Evolutionary conservation across 495 filamentous ascomycete species (phyloP).

Genomic region (Penicillium alfredii): DNA sequence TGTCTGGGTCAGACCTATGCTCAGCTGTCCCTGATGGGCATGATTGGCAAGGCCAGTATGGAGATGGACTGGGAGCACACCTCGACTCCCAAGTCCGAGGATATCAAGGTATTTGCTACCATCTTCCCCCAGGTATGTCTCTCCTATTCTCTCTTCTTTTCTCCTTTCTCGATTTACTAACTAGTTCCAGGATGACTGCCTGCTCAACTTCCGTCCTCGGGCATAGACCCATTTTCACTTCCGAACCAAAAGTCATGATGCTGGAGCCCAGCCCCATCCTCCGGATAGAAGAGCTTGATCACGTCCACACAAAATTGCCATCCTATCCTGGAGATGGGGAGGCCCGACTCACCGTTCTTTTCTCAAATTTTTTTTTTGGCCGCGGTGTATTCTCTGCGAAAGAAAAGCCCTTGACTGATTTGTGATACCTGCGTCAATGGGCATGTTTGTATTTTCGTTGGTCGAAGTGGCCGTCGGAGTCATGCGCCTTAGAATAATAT

Average conservation of each 20-base stretch:
- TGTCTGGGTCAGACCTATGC: conserved; percentile 94
- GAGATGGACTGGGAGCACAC: conserved; percentile 88
- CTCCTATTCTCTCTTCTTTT: conserved; percentile 1
- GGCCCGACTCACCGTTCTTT: conserved; percentile 14
- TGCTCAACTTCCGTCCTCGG: conserved; percentile 40
- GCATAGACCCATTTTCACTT: conserved; percentile 19
- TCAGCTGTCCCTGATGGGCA: conserved; percentile 78
- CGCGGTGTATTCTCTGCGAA: conserved; percentile 8
- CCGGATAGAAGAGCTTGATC: conserved; percentile 19
- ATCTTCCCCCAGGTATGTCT: conserved; percentile 88
- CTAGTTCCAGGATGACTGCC: conserved; percentile 35
- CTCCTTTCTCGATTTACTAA: conserved; percentile 11
- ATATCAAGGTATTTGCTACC: conserved; percentile 97
- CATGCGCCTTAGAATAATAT: conserved; percentile 27
- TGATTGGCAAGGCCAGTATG: conserved; percentile 93
- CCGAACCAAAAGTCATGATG: conserved; percentile 18
- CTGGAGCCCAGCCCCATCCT: conserved; percentile 17
- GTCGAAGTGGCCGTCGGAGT: conserved; percentile 6
- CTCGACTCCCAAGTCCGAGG: conserved; percentile 71
- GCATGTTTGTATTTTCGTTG: conserved; percentile 10
- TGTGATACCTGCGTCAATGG: conserved; percentile 6
- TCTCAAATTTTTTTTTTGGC: conserved; percentile 12
- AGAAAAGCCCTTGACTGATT: conserved; percentile 3
- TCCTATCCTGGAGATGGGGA: conserved; percentile 41
- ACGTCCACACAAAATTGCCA: conserved; percentile 14